These are phyloP conservation scores for Trypanosoma platydactyli DNA, from an alignment of 208 protist species.

Conservation along the genomic window DNA sequence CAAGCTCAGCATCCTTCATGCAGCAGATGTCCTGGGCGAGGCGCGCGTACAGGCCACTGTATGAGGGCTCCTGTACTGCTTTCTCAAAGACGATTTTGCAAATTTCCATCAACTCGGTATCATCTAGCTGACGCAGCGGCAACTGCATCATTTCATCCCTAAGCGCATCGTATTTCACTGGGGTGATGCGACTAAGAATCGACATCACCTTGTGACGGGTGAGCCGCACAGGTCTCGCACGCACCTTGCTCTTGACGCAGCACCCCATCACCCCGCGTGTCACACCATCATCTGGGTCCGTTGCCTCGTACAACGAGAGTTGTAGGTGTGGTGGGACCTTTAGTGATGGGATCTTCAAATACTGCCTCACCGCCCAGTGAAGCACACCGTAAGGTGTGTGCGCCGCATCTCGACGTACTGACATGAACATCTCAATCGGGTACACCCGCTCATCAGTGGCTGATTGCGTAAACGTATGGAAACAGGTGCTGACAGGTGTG, in stretches of 20 bases:
- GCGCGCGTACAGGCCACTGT: slow-evolving; percentile 73
- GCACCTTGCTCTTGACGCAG: slow-evolving; percentile 43
- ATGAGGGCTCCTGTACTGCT: slow-evolving; percentile 79
- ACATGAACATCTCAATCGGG: slow-evolving; percentile 81
- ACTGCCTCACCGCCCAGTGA: slow-evolving; percentile 72
- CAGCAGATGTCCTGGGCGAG: slow-evolving; percentile 67
- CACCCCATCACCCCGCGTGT: slow-evolving; percentile 64
- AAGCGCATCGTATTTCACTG: slow-evolving; percentile 75
- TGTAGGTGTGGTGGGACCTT: slow-evolving; percentile 82
- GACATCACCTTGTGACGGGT: slow-evolving; percentile 88
- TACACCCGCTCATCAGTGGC: slow-evolving; percentile 57
- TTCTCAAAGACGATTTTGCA: slow-evolving; percentile 88
- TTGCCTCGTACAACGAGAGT: slow-evolving; percentile 64
- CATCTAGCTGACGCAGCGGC: slow-evolving; percentile 73
- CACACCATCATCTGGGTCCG: slow-evolving; percentile 46
- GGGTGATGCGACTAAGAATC: slow-evolving; percentile 82
- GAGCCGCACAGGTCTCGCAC: slow-evolving; percentile 61
- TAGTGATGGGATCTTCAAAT: slow-evolving; percentile 65
- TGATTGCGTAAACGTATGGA: slow-evolving; percentile 61
- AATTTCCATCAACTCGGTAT: slow-evolving; percentile 80
- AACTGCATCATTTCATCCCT: slow-evolving; percentile 72
- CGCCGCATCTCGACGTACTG: slow-evolving; percentile 69
- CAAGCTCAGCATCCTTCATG: slow-evolving; percentile 56
- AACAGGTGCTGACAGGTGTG: slow-evolving; percentile 49
- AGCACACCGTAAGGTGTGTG: slow-evolving; percentile 87